Base-by-base conservation (phyloP, 805 yeast species). In the Nakazawaea sp. region DNA sequence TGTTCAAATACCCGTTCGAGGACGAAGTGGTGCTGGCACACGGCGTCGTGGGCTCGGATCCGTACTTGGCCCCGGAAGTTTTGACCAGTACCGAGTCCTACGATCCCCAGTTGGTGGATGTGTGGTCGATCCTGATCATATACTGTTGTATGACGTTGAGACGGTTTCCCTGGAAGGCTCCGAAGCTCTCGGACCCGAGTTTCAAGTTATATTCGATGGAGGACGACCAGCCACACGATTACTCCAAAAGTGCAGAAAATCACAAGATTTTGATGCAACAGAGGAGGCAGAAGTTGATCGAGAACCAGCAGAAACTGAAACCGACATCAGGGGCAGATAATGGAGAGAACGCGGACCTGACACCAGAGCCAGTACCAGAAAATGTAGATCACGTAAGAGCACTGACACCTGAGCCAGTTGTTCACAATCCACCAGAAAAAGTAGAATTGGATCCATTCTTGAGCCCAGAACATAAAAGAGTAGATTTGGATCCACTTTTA, bases 161-260 rank as follows among this genome's bases (percentile, higher is more conserved):
- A 58, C 70, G 89, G 52, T 84, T 84, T 53, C 95, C 95, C 2
- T 84, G 95, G 95, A 84, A 83, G 55, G 83, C 80, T 2, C 94
- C 95, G 10, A 75, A 72, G 46, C 64, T 62, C 13, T 57, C 75
- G 24, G 95, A 84, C 56, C 78, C 80, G 44, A 79, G 87, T 48
- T 84, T 76, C 56, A 72, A 70, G 46, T 60, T 83, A 23, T 84
- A 72, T 51, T 72, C 78, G 33, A 56, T 72, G 68, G 68, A 64
- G 4, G 92, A 84, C 60, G 92, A 84, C 50, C 68, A 70, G 35
- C 81, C 81, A 50, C 92, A 83, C 56, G 89, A 84, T 58, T 84
- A 84, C 59, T 61, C 61, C 18, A 71, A 78, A 45, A 76, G 85
- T 46, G 88, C 89, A 24, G 75, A 68, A 52, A 75, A 81, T 49